phyloP scores from a whole-genome alignment of 1,284 basidiomycete species.

The Cutaneotrichosporon mucoides region DNA sequence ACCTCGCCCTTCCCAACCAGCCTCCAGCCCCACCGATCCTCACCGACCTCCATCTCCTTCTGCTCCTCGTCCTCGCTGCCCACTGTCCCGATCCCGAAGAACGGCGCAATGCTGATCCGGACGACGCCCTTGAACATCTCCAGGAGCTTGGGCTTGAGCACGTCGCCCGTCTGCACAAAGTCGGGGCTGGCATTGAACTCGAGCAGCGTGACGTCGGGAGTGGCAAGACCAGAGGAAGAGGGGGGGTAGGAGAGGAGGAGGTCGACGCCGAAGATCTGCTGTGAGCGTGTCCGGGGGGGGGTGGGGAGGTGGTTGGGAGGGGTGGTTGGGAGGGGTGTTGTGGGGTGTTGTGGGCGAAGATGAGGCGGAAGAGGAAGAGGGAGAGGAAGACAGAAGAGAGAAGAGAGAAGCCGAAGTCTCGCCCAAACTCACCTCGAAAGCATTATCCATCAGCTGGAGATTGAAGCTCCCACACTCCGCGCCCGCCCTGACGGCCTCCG shows the following conservation, averaged over 20 bases:
- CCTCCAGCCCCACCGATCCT: conserved; percentile 41
- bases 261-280: conserved; percentile 76
- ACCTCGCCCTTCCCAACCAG: conserved; percentile 44
- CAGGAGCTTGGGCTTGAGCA: conserved; percentile 67
- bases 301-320: not conserved
- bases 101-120: conserved; percentile 65
- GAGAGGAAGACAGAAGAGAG: too few relatives aligned
- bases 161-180: conserved; percentile 86
- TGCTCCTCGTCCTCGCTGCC: conserved; percentile 9
- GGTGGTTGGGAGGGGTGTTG: not conserved
- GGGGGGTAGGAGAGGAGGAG: conserved; percentile 66
- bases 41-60: conserved; percentile 30
- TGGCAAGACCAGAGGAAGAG: conserved; percentile 45
- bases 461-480: conserved; percentile 59
- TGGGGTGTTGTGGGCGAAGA: too few relatives aligned
- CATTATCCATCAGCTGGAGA: conserved; percentile 74
- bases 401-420: not conserved
- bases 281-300: not conserved
- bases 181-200: conserved; percentile 96
- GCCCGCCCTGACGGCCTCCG: conserved; percentile 80
- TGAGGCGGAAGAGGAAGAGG: too few relatives aligned
- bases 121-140: conserved; percentile 73
- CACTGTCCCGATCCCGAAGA: conserved; percentile 34
- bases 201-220: conserved; percentile 64
- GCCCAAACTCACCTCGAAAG: conserved; percentile 64